These are phyloP conservation scores for Uncinocarpus reesii DNA, from an alignment of 2,329 filamentous ascomycete genomes.

Conservation along the genomic window DNA sequence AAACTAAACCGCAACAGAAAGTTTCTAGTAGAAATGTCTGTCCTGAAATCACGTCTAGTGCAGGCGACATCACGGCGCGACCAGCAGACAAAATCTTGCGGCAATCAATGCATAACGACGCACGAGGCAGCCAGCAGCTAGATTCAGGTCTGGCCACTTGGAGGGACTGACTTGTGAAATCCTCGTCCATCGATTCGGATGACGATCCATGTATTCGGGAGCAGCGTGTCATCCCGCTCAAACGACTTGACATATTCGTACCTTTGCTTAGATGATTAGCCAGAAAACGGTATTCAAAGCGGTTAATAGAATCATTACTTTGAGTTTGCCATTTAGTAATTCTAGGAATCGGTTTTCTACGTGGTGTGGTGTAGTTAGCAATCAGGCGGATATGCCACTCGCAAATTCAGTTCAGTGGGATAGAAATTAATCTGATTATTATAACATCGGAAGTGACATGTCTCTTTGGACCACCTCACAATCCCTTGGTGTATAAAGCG, in stretches of 20 bases:
- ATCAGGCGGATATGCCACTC: no score
- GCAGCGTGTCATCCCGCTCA: conserved; percentile 67
- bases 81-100: no score
- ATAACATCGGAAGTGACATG: no score
- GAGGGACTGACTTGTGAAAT: conserved; percentile 65
- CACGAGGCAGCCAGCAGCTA: not conserved
- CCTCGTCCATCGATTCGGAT: conserved; percentile 87
- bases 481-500: no score
- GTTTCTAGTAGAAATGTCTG: no score
- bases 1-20: not conserved
- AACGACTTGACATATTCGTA: conserved; percentile 91
- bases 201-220: conserved; percentile 92
- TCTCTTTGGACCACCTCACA: no score
- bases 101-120: not conserved
- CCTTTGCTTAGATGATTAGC: conserved; percentile 37
- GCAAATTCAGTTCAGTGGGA: no score
- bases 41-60: no score
- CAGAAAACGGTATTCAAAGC: not conserved
- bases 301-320: conserved; percentile 22
- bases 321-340: conserved; percentile 35
- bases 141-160: not conserved
- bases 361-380: no score
- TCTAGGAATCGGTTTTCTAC: no score
- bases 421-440: no score
- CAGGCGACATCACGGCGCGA: no score